A percentile compares a stretch with the other conserved stretches of the same genome.
Conservation (phyloP, 2,329 filamentous ascomycete species). For the Curvularia eragrostidis region DNA sequence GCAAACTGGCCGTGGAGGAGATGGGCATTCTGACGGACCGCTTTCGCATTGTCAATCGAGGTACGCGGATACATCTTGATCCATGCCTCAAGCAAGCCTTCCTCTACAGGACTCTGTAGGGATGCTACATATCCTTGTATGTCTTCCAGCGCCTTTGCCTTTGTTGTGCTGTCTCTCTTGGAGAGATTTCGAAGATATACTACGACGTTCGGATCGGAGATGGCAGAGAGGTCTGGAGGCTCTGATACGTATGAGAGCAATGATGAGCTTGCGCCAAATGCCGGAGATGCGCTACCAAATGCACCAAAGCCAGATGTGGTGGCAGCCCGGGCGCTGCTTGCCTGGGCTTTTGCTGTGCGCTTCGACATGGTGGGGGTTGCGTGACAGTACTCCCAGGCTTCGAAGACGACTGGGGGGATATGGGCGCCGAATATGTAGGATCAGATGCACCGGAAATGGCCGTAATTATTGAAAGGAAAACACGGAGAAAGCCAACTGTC, state of each 20-base stretch:
- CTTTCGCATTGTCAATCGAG: constrained; percentile 86
- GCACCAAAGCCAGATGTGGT: constrained; percentile 50
- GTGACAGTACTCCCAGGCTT: neutral
- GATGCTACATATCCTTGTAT: constrained; percentile 70
- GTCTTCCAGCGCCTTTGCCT: constrained; percentile 88
- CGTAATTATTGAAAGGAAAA: constrained; percentile 2
- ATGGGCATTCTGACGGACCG: constrained; percentile 88
- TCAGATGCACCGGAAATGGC: neutral
- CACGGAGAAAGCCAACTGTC: constrained; percentile 9
- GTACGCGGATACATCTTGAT: constrained; percentile 84
- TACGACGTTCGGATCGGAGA: constrained; percentile 81
- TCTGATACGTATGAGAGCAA: constrained; percentile 85
- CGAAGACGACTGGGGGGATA: neutral
- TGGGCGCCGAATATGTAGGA: neutral
- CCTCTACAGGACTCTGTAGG: constrained; percentile 71
- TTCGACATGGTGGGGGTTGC: constrained; percentile 59
- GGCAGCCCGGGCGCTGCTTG: constrained; percentile 67
- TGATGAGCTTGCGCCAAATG: constrained; percentile 60
- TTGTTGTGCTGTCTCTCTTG: constrained; percentile 93
- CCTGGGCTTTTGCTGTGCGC: constrained; percentile 66
- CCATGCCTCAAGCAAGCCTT: constrained; percentile 87
- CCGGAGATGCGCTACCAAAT: constrained; percentile 51
- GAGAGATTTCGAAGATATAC: constrained; percentile 91
- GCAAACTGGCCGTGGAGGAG: constrained; percentile 70
- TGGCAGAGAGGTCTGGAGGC: constrained; percentile 76